These are phyloP conservation scores for Pholiota conissans DNA, from an alignment of 768 basidiomycete species.

Conservation along the genomic window DNA sequence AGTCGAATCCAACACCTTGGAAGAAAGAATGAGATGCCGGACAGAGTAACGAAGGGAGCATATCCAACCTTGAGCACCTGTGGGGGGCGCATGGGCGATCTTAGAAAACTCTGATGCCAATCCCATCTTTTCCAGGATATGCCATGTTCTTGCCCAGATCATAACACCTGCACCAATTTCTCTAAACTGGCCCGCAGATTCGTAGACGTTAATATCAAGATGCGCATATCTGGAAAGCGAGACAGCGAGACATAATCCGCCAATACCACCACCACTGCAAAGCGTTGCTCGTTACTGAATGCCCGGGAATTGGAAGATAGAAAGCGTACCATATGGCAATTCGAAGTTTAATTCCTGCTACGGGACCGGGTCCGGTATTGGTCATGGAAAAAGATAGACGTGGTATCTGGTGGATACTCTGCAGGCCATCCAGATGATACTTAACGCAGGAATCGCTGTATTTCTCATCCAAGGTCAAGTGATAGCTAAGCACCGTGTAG, in stretches of 20 bases:
- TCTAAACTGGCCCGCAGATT: slow-evolving; percentile 44
- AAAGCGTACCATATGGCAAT: slow-evolving; percentile 4
- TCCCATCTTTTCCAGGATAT: slow-evolving; percentile 42
- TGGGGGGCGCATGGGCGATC: slow-evolving; percentile 34
- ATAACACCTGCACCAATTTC: slow-evolving; percentile 51
- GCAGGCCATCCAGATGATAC: neutral
- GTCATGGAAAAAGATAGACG: neutral
- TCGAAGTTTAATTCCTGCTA: neutral
- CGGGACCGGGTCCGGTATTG: neutral
- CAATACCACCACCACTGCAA: slow-evolving; percentile 37
- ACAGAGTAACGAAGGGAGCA: slow-evolving; percentile 3
- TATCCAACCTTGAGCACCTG: slow-evolving; percentile 25
- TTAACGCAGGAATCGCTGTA: neutral
- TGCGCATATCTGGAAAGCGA: slow-evolving; percentile 36
- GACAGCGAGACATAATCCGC: slow-evolving; percentile 40
- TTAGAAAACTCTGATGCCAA: slow-evolving; percentile 31
- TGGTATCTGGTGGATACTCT: too few relatives aligned
- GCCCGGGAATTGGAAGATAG: neutral
- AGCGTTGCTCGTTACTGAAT: neutral
- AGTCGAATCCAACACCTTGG: slow-evolving; percentile 45
- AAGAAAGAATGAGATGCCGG: neutral
- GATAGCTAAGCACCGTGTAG: neutral
- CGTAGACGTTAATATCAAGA: slow-evolving; percentile 45
- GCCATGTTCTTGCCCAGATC: slow-evolving; percentile 49
- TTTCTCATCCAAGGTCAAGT: neutral